A percentile compares a stretch with the other conserved stretches of the same genome.
These are phyloP conservation scores for Cadophora sp. DNA, from an alignment of 2,329 filamentous ascomycete genomes.

Conservation along the genomic window DNA sequence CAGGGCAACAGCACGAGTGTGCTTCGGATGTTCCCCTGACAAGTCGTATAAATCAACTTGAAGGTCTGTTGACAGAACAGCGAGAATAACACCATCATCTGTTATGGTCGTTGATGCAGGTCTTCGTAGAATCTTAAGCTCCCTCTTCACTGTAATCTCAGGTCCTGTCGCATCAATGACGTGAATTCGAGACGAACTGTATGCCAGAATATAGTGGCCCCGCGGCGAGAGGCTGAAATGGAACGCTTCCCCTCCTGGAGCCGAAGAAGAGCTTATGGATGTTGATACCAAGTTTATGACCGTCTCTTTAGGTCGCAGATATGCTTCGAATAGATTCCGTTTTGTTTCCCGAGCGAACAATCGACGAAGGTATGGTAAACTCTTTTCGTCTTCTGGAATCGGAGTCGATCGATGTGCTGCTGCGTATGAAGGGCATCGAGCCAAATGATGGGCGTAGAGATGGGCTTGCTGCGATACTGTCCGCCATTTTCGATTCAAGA, in stretches of 20 bases:
- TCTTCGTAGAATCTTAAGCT: conserved; percentile 79
- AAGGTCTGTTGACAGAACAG: conserved; percentile 81
- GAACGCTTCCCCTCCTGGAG: conserved; percentile 83
- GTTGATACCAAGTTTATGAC: conserved; percentile 82
- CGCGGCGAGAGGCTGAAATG: conserved; percentile 81
- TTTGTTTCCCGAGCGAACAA: conserved; percentile 75
- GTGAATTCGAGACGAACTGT: conserved; percentile 86
- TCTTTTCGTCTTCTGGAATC: conserved; percentile 51
- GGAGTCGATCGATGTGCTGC: conserved; percentile 51
- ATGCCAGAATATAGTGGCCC: conserved; percentile 77
- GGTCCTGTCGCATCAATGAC: conserved; percentile 71
- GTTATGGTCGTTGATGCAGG: conserved; percentile 80
- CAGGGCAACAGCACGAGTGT: conserved; percentile 76
- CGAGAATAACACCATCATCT: conserved; percentile 78
- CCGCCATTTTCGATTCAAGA: conserved; percentile 71
- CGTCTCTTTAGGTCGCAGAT: conserved; percentile 72
- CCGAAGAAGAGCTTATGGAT: conserved; percentile 82
- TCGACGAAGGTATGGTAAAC: conserved; percentile 65
- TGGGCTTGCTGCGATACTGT: conserved; percentile 66
- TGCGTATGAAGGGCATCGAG: conserved; percentile 64
- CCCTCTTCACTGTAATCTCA: conserved; percentile 70
- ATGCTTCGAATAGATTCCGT: conserved; percentile 79
- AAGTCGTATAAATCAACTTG: conserved; percentile 88
- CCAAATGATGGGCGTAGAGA: conserved; percentile 68
- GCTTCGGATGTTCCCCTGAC: conserved; percentile 65